These are phyloP conservation scores for Quercus berberidifolia DNA, from an alignment of 306 rosid genomes.

Conservation along the genomic window DNA sequence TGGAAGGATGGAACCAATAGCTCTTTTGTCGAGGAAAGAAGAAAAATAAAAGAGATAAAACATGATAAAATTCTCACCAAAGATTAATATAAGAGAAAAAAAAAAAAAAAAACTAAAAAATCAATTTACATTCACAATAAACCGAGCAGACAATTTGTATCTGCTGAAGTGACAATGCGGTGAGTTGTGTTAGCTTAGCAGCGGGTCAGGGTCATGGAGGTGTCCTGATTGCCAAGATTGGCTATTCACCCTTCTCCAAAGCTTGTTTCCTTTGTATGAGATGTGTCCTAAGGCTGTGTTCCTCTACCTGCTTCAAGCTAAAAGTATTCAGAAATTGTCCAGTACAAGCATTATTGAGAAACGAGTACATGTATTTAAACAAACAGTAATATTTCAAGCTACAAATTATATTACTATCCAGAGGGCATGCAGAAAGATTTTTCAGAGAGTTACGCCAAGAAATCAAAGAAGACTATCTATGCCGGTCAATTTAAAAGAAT, in stretches of 20 bases:
- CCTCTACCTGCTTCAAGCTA: slow-evolving; percentile 63
- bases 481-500: background rate
- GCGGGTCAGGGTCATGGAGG: slow-evolving; percentile 40
- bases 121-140: slow-evolving; percentile 44
- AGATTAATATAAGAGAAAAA: background rate
- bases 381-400: background rate
- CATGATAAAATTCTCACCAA: slow-evolving; percentile 24
- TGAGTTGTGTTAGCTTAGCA: slow-evolving; percentile 35
- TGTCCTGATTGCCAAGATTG: slow-evolving; percentile 35
- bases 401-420: too few species aligned
- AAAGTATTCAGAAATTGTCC: slow-evolving; percentile 19
- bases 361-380: background rate
- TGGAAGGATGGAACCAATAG: slow-evolving; percentile 41
- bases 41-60: slow-evolving; percentile 4
- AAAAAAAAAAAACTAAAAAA: slow-evolving; percentile 14
- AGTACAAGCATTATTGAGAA: background rate
- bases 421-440: background rate
- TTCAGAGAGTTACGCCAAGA: background rate
- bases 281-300: slow-evolving; percentile 82
- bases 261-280: slow-evolving; percentile 66
- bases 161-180: slow-evolving; percentile 35
- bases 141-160: slow-evolving; percentile 25
- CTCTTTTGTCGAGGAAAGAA: slow-evolving; percentile 21
- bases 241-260: slow-evolving; percentile 35
- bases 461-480: background rate